A percentile compares a stretch with the other conserved stretches of the same genome.
Conservation (phyloP, 225 moss, liverwort and hornwort genomes). For the Neckera pumila region DNA sequence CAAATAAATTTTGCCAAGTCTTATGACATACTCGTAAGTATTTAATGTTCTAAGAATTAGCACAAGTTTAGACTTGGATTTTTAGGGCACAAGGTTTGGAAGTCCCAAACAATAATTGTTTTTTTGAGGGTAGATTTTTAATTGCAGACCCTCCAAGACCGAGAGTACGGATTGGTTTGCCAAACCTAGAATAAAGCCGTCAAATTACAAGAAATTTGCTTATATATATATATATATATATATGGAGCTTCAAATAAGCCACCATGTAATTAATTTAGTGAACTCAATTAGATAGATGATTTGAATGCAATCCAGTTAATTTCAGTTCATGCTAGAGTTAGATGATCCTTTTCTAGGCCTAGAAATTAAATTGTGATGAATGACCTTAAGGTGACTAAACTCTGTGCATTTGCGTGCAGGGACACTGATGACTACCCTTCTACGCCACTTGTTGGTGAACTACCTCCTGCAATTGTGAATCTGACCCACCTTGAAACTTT, state of each 20-base stretch:
- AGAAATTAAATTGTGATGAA: neutral
- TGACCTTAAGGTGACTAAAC: neutral
- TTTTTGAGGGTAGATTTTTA: too few relatives aligned
- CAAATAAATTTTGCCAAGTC: too few relatives aligned
- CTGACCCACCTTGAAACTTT: neutral
- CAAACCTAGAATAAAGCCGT: neutral
- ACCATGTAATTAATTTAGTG: neutral
- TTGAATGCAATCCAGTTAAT: too few relatives aligned
- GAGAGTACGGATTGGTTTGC: neutral
- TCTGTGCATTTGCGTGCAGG: neutral
- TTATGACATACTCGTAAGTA: too few relatives aligned
- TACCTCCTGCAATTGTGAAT: neutral
- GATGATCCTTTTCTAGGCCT: neutral
- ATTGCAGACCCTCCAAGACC: neutral
- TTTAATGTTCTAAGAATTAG: too few relatives aligned
- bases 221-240: neutral
- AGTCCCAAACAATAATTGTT: too few relatives aligned
- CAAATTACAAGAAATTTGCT: neutral
- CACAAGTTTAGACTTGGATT: too few relatives aligned
- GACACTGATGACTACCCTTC: too few relatives aligned
- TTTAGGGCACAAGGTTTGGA: too few relatives aligned
- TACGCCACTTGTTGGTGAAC: neutral
- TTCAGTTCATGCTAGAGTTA: neutral
- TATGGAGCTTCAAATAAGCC: neutral
- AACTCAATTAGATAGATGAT: too few relatives aligned